Conservation (phyloP, 2,329 filamentous ascomycete species). For the Penicillium sp. region DNA sequence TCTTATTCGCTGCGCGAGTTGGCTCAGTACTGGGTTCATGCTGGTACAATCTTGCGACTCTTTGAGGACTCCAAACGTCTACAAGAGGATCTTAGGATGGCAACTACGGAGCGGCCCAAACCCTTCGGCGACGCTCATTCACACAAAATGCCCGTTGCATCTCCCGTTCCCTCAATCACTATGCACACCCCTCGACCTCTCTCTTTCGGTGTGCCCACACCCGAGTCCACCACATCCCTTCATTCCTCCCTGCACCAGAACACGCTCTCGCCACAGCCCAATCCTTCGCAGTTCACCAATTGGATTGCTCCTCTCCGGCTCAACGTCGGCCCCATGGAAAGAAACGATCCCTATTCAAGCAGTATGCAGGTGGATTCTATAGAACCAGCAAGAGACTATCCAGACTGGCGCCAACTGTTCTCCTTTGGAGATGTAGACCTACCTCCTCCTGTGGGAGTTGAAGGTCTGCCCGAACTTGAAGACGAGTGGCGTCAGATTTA, state of each 20-base stretch:
- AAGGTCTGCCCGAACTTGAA: slow-evolving; percentile 43
- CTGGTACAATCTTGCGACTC: slow-evolving; percentile 44
- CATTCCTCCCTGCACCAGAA: slow-evolving; percentile 25
- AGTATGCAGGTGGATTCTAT: slow-evolving; percentile 33
- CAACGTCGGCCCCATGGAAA: slow-evolving; percentile 27
- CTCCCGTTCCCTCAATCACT: slow-evolving; percentile 19
- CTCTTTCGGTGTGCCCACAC: slow-evolving; percentile 32
- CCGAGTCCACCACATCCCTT: slow-evolving; percentile 30
- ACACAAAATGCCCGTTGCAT: slow-evolving; percentile 21
- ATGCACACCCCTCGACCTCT: slow-evolving; percentile 24
- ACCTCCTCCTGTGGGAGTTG: slow-evolving; percentile 38
- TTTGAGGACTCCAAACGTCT: slow-evolving; percentile 48
- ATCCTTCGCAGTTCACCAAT: slow-evolving; percentile 30
- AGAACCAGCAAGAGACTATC: slow-evolving; percentile 36
- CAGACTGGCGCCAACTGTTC: slow-evolving; percentile 46
- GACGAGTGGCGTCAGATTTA: slow-evolving; percentile 50
- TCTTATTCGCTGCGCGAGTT: slow-evolving; percentile 44
- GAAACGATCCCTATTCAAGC: slow-evolving; percentile 25
- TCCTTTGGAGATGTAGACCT: slow-evolving; percentile 42
- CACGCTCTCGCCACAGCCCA: slow-evolving; percentile 27
- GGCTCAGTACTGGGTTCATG: slow-evolving; percentile 46
- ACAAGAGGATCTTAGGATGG: slow-evolving; percentile 42
- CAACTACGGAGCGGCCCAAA: slow-evolving; percentile 36
- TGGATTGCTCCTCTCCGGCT: slow-evolving; percentile 33
- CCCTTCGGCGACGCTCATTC: slow-evolving; percentile 21